phyloP scores from a whole-genome alignment of 164 flowering plant species.

The Chimonanthus praecox region DNA sequence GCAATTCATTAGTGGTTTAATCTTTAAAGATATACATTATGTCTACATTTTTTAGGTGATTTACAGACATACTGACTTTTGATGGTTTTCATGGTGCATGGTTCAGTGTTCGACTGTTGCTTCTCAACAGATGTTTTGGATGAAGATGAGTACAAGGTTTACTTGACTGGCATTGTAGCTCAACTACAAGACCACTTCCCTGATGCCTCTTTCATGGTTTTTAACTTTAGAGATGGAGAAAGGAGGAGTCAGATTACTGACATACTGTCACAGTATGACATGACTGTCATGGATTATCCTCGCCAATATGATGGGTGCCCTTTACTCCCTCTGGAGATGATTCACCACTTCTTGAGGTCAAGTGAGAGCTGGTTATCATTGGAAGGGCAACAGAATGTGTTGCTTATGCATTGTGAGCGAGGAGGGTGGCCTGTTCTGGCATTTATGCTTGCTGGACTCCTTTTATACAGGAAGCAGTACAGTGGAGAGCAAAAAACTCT shows the following conservation, averaged over 20 bases:
- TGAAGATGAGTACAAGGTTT: conserved; percentile 76
- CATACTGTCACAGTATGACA: conserved; percentile 72
- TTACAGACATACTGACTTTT: background rate
- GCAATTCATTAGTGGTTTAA: background rate
- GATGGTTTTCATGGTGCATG: background rate
- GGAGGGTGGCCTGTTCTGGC: conserved; percentile 99
- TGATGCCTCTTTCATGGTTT: conserved; percentile 94
- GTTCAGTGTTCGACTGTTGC: conserved; percentile 93
- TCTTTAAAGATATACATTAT: background rate
- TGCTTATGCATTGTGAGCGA: conserved; percentile 92
- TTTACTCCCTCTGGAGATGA: conserved; percentile 77
- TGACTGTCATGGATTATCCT: conserved; percentile 97
- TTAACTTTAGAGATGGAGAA: conserved; percentile 86
- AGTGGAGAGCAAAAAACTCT: conserved; percentile 89
- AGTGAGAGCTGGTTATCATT: conserved; percentile 92
- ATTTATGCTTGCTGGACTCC: conserved; percentile 90
- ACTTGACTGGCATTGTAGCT: conserved; percentile 80
- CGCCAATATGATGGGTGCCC: conserved; percentile 87
- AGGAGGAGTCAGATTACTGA: conserved; percentile 76
- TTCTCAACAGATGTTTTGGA: conserved; percentile 81
- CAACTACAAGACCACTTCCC: conserved; percentile 80
- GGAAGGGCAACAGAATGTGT: conserved; percentile 88
- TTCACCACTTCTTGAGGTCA: conserved; percentile 80
- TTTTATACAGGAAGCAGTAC: conserved; percentile 79
- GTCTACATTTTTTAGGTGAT: background rate